Conservation (phyloP, 2,329 filamentous ascomycete species). For the Paecilomyces fulvus region DNA sequence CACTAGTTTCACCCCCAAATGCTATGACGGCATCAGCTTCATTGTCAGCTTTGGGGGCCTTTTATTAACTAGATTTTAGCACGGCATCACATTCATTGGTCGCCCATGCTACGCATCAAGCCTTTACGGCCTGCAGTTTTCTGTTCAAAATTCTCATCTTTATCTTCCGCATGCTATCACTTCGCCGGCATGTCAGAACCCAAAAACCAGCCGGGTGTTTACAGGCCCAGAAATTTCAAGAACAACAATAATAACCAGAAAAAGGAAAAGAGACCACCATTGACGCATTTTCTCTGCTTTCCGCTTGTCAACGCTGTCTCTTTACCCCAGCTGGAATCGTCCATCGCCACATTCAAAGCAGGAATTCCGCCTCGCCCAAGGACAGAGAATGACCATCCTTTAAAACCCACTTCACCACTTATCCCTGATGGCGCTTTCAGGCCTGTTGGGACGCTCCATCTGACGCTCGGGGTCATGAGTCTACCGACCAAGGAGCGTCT, state of each 20-base stretch:
- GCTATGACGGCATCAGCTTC: neutral
- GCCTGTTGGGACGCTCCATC: slow-evolving; percentile 70
- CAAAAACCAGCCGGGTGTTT: neutral
- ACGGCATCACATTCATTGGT: neutral
- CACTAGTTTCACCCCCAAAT: neutral
- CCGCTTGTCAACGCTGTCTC: slow-evolving; percentile 57
- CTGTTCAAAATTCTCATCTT: neutral
- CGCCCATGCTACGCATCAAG: slow-evolving; percentile 4
- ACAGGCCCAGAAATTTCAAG: neutral
- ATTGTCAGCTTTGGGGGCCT: neutral
- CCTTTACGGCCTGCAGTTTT: slow-evolving; percentile 1
- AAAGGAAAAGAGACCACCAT: slow-evolving; percentile 20
- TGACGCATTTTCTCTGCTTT: slow-evolving; percentile 40
- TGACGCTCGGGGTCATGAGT: slow-evolving; percentile 82
- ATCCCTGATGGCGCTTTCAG: slow-evolving; percentile 62
- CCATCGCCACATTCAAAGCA: slow-evolving; percentile 53
- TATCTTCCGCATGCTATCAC: neutral
- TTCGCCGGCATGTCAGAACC: slow-evolving; percentile 1
- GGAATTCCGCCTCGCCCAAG: slow-evolving; percentile 37
- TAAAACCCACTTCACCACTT: slow-evolving; percentile 20
- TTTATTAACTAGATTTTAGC: neutral
- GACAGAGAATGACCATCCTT: slow-evolving; percentile 4
- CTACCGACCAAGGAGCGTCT: slow-evolving; percentile 47
- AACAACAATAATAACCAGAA: slow-evolving; percentile 7
- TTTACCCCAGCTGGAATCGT: slow-evolving; percentile 55